These are phyloP conservation scores for Ogataea haglerorum DNA, from an alignment of 805 yeast species.

Conservation along the genomic window DNA sequence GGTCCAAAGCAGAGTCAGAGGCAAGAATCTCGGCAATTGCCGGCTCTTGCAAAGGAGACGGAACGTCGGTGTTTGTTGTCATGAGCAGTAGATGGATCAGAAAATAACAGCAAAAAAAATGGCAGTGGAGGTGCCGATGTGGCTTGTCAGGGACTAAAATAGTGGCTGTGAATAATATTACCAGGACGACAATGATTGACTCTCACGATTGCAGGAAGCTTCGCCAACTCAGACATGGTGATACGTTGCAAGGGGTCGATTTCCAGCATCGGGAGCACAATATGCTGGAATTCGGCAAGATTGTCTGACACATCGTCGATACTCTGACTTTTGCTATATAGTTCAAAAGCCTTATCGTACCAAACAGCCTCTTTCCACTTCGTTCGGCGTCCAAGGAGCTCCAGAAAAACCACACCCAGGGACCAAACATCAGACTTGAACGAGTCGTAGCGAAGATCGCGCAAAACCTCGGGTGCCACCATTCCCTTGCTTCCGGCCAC, in stretches of 20 bases:
- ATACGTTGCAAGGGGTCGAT: neutral
- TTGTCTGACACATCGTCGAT: constrained; percentile 1
- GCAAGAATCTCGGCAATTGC: constrained; percentile 50
- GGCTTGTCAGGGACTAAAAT: neutral
- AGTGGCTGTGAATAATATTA: neutral
- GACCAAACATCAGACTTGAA: constrained; percentile 48
- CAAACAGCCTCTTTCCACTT: constrained; percentile 42
- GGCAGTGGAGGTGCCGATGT: constrained; percentile 4
- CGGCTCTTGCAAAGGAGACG: constrained; percentile 45
- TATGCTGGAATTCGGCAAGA: neutral
- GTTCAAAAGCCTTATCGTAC: constrained; percentile 13
- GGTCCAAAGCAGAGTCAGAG: constrained; percentile 75
- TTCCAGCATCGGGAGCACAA: constrained; percentile 1
- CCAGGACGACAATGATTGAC: neutral
- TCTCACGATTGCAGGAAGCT: neutral
- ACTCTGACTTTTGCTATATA: constrained; percentile 4
- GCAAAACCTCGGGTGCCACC: constrained; percentile 47
- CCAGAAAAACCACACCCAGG: constrained; percentile 41
- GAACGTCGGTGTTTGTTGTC: constrained; percentile 16
- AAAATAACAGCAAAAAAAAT: constrained; percentile 11
- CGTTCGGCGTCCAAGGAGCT: constrained; percentile 36
- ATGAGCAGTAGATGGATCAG: constrained; percentile 4
- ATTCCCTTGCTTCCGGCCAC: constrained; percentile 45
- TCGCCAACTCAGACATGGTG: neutral
- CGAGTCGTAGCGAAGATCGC: constrained; percentile 38